Percentiles rank a stretch among this genome's conserved stretches.
Evolutionary conservation across 1,284 basidiomycete genomes (phyloP).

Genomic region (Malassezia pachydermatis): DNA sequence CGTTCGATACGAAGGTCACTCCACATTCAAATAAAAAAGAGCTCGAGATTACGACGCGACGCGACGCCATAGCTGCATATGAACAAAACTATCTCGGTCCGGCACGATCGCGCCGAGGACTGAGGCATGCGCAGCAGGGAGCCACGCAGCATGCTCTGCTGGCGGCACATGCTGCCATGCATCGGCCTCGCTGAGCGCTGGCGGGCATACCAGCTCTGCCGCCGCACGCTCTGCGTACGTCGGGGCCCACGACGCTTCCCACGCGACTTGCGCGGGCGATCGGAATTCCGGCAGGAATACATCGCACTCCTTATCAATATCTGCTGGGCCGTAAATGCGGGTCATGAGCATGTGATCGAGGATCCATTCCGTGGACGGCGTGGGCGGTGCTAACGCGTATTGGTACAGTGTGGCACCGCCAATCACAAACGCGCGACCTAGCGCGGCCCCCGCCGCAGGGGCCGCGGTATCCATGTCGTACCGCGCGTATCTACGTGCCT

Average conservation of each 20-base stretch:
- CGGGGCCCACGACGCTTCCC: too few species aligned
- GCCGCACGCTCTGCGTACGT: background rate
- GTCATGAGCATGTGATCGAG: conserved; percentile 14
- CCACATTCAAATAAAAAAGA: too few species aligned
- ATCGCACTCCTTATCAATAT: conserved; percentile 3
- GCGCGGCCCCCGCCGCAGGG: background rate
- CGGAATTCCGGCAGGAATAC: conserved; percentile 17
- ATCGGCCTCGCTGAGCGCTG: background rate
- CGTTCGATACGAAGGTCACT: background rate
- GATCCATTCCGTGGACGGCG: conserved; percentile 1
- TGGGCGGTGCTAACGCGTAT: conserved; percentile 1
- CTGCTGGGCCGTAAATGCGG: conserved; percentile 3
- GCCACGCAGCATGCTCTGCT: conserved; percentile 2
- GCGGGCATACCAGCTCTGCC: background rate
- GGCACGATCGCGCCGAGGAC: background rate
- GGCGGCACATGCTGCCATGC: conserved; percentile 4
- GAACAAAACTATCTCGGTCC: conserved; percentile 5
- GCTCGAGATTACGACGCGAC: background rate
- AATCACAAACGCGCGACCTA: conserved; percentile 15
- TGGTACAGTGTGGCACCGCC: conserved; percentile 17
- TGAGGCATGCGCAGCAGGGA: background rate
- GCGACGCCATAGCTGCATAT: conserved; percentile 15
- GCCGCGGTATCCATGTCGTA: background rate
- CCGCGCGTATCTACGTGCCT: conserved; percentile 7
- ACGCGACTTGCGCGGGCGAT: conserved; percentile 9